These are phyloP conservation scores for Aspergillus neotritici DNA, from an alignment of 2,329 filamentous ascomycete genomes.

Conservation along the genomic window DNA sequence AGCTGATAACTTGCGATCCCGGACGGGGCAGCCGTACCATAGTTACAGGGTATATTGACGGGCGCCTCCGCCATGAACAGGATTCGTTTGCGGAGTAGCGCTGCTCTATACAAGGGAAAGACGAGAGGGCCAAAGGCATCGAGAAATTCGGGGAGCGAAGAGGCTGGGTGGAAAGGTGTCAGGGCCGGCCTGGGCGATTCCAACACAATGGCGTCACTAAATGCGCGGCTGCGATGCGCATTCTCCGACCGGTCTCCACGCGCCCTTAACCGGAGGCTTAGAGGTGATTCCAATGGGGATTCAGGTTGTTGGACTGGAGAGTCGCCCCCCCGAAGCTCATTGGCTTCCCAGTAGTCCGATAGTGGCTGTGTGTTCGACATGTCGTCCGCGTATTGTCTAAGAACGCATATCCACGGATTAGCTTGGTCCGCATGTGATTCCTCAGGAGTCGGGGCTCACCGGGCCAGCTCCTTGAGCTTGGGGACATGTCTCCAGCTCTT, in stretches of 20 bases:
- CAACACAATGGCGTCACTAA: conserved; percentile 39
- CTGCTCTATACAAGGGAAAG: conserved; percentile 84
- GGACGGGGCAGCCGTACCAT: conserved; percentile 55
- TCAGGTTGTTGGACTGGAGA: conserved; percentile 33
- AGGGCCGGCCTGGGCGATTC: conserved; percentile 52
- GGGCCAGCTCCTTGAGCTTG: conserved; percentile 66
- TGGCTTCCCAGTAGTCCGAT: conserved; percentile 71
- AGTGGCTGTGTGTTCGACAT: conserved; percentile 58
- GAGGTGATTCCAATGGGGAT: conserved; percentile 50
- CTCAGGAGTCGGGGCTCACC: conserved; percentile 40
- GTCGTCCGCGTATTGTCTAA: conserved; percentile 57
- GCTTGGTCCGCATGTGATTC: no score
- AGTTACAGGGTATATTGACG: conserved; percentile 79
- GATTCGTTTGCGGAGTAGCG: conserved; percentile 79
- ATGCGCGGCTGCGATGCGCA: conserved; percentile 31
- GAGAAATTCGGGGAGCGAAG: conserved; percentile 70
- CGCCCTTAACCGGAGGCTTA: conserved; percentile 48
- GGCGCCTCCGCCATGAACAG: conserved; percentile 81
- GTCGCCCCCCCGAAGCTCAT: conserved; percentile 34
- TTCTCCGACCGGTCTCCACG: conserved; percentile 40
- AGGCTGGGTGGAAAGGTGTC: conserved; percentile 75
- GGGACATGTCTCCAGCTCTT: conserved; percentile 85
- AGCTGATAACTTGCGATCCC: conserved; percentile 20
- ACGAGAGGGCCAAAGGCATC: conserved; percentile 84
- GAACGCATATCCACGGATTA: not conserved